Evolutionary conservation across 176 grass and related monocot species (phyloP), one percentile per base, ranked within the genome.

Genomic region (Phoenix roebelenii): DNA sequence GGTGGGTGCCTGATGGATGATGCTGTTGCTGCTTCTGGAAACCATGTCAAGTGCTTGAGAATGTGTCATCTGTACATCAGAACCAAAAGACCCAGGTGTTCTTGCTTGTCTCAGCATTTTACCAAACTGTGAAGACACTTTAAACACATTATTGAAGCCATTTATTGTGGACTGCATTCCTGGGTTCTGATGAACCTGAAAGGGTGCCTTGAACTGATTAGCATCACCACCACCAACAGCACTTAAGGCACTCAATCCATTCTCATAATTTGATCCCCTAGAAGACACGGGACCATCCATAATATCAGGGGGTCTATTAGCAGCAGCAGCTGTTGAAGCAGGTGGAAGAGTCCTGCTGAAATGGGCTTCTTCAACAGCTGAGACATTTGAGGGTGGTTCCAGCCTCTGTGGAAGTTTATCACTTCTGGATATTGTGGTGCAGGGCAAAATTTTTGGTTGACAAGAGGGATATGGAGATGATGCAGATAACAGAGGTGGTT

Each of bases 21-120:
- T 16, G 22, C 54, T 53, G 51, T 55, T 51, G 15, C 44, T n/a
- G 28, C 58, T 35, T 51, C 51, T 73, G 51, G 59, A 55, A 51
- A 63, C 25, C 51, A 73, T 44, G 29, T 28, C 59, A 50, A 63
- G 66, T 49, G 58, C 68, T 32, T 77, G 80, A 63, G 51, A 62
- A 77, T 73, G 68, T 16, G 72, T 59, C 53, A 73, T 57, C 30
- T 72, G 55, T 15, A 23, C 61, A 18, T 67, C 65, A 25, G 49
- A 60, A 20, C 29, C 60, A 67, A 69, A 63, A 16, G 63, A 49
- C 32, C 24, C 58, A 58, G 49, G 19, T 15, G 50, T 7, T 1
- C 63, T 65, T n/a, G 29, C 10, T n/a, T 66, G 55, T 61, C 29
- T 68, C 5, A 10, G 23, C 54, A 77, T 72, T 23, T 67, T 63